phyloP scores from a whole-genome alignment of 352 stramenopile species.

The Phytophthora crassamura region DNA sequence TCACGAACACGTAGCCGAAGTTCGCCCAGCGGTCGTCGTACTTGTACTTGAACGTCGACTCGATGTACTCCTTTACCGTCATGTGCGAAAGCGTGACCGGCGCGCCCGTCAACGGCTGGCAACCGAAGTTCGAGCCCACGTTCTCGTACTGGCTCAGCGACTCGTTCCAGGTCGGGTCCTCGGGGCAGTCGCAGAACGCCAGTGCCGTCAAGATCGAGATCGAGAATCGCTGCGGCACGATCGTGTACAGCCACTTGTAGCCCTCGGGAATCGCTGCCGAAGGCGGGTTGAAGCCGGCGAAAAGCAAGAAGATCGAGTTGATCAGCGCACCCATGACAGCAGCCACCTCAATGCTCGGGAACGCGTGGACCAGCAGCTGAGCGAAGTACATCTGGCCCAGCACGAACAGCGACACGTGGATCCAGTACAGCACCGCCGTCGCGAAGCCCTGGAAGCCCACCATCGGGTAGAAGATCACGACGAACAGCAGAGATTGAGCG shows the following conservation, averaged over 20 bases:
- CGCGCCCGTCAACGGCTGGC: constrained; percentile 12
- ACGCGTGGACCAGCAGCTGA: constrained; percentile 1
- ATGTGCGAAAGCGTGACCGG: constrained; percentile 10
- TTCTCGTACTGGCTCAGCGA: constrained; percentile 14
- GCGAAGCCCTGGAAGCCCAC: constrained; percentile 12
- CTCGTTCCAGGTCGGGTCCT: constrained; percentile 12
- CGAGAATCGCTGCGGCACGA: constrained; percentile 8
- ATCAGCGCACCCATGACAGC: neutral
- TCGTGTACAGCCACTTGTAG: constrained; percentile 21
- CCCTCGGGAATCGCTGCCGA: constrained; percentile 7
- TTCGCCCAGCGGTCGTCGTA: constrained; percentile 14
- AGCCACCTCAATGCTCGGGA: constrained; percentile 1
- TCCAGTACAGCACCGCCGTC: constrained; percentile 2
- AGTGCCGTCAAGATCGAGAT: constrained; percentile 10
- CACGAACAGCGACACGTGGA: constrained; percentile 2
- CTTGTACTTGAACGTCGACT: constrained; percentile 17
- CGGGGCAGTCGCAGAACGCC: constrained; percentile 9
- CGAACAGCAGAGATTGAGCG: neutral
- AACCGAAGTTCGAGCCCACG: constrained; percentile 10
- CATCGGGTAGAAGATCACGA: constrained; percentile 7
- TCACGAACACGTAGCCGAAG: constrained; percentile 17
- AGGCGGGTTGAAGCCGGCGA: constrained; percentile 16
- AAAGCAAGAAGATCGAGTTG: constrained; percentile 16
- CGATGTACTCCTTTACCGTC: constrained; percentile 17
- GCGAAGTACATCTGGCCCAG: constrained; percentile 1